Conservation (phyloP, 495 filamentous ascomycete genomes). For the Chaetomium cochliodes region DNA sequence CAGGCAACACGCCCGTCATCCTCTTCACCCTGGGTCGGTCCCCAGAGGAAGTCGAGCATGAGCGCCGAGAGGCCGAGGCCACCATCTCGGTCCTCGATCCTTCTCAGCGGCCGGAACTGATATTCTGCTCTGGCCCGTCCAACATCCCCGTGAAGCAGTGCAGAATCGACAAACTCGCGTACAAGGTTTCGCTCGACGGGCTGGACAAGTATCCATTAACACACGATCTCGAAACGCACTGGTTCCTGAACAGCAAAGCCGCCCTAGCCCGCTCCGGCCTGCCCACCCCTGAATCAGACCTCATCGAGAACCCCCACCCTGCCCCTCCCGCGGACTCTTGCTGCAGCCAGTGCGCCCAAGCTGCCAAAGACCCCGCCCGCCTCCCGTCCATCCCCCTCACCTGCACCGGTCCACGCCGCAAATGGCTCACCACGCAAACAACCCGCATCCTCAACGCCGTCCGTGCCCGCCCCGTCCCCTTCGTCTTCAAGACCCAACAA, state of each 20-base stretch:
- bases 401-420: slow-evolving; percentile 26
- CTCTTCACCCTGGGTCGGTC: slow-evolving; percentile 28
- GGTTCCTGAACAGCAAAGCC: slow-evolving; percentile 37
- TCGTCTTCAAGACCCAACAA: slow-evolving; percentile 41
- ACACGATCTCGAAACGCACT: slow-evolving; percentile 32
- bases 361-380: neutral
- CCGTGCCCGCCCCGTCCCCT: slow-evolving; percentile 26
- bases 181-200: slow-evolving; percentile 33
- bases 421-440: slow-evolving; percentile 31
- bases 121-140: slow-evolving; percentile 33
- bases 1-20: slow-evolving; percentile 29
- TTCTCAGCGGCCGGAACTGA: slow-evolving; percentile 29
- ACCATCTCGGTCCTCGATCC: slow-evolving; percentile 31
- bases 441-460: slow-evolving; percentile 23
- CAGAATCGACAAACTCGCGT: slow-evolving; percentile 30
- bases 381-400: slow-evolving; percentile 22
- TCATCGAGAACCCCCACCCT: slow-evolving; percentile 22
- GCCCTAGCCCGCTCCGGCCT: slow-evolving; percentile 28
- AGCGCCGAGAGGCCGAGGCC: slow-evolving; percentile 31
- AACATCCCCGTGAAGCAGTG: slow-evolving; percentile 27
- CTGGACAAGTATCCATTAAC: slow-evolving; percentile 28
- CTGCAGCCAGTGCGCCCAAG: slow-evolving; percentile 24
- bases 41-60: slow-evolving; percentile 22
- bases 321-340: slow-evolving; percentile 8
- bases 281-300: slow-evolving; percentile 28